Conservation (phyloP, 352 stramenopile species). For the Globisporangium echinulatum region DNA sequence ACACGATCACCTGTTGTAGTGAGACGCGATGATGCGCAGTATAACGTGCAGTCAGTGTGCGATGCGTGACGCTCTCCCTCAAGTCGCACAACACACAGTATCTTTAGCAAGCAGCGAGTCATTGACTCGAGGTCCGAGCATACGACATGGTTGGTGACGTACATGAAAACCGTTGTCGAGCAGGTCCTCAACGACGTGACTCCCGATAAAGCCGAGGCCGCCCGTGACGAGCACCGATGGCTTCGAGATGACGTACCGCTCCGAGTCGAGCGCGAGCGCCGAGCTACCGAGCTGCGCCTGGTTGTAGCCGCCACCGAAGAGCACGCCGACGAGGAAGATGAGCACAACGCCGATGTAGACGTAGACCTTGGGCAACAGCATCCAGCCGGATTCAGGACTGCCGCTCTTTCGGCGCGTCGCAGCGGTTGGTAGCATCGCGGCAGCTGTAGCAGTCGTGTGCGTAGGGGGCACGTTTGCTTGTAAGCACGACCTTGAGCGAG, state of each 20-base stretch:
- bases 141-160: conserved; percentile 8
- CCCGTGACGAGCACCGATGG: conserved; percentile 74
- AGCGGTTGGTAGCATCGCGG: conserved; percentile 21
- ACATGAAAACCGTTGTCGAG: conserved; percentile 72
- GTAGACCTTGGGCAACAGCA: conserved; percentile 64
- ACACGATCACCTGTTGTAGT: conserved; percentile 58
- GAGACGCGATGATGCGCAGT: too few species aligned
- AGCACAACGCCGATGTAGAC: conserved; percentile 61
- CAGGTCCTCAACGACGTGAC: conserved; percentile 79
- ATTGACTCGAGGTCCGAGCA: too few species aligned
- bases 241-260: conserved; percentile 28
- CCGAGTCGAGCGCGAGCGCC: conserved; percentile 17
- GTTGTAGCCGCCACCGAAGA: conserved; percentile 68
- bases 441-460: background rate
- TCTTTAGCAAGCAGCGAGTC: too few species aligned
- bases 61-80: background rate
- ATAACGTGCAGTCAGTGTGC: background rate
- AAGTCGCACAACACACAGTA: background rate
- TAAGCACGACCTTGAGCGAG: background rate
- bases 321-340: conserved; percentile 53
- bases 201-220: conserved; percentile 79
- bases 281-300: conserved; percentile 21
- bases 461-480: background rate
- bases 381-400: conserved; percentile 49
- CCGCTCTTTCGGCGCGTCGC: conserved; percentile 17